phyloP scores from a whole-genome alignment of 2,329 filamentous ascomycete genomes.

The Fusarium austroafricanum region DNA sequence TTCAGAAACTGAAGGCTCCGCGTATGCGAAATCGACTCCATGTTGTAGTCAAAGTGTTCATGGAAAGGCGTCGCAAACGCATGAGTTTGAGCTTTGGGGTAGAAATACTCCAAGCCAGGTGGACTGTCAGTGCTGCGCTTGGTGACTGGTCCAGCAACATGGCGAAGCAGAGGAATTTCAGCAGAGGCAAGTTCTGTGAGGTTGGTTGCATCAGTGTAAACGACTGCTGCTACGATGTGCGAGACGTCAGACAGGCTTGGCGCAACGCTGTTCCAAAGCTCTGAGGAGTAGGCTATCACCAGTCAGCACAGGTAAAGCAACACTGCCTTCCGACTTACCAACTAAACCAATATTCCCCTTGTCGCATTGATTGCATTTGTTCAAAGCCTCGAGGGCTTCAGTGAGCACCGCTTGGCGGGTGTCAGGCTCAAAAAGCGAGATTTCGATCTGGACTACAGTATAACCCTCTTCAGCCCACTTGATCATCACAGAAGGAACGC shows the following conservation, averaged over 20 bases:
- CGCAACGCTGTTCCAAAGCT: conserved; percentile 38
- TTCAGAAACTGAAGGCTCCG: conserved; percentile 75
- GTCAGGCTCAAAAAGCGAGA: background rate
- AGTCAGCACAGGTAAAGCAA: rapidly evolving
- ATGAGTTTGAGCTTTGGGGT: conserved; percentile 51
- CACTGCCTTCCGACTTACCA: conserved; percentile 32
- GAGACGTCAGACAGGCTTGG: conserved; percentile 39
- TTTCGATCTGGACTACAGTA: conserved; percentile 58
- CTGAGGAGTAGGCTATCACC: conserved; percentile 17
- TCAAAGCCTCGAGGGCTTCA: conserved; percentile 40
- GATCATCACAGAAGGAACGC: conserved; percentile 64
- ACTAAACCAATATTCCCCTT: conserved; percentile 56
- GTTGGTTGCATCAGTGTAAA: conserved; percentile 33
- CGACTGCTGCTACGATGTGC: conserved; percentile 35
- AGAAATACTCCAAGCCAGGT: conserved; percentile 52
- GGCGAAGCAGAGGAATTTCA: conserved; percentile 25
- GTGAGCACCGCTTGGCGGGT: conserved; percentile 27
- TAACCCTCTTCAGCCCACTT: conserved; percentile 82
- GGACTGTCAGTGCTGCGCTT: background rate
- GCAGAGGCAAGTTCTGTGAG: background rate
- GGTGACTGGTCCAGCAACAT: conserved; percentile 26
- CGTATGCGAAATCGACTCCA: conserved; percentile 73
- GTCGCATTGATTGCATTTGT: conserved; percentile 48
- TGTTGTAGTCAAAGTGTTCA: conserved; percentile 60
- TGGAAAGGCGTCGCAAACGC: conserved; percentile 63